These are phyloP conservation scores for Nicotiana sylvestris DNA, from an alignment of 257 asterid genomes.

Conservation along the genomic window DNA sequence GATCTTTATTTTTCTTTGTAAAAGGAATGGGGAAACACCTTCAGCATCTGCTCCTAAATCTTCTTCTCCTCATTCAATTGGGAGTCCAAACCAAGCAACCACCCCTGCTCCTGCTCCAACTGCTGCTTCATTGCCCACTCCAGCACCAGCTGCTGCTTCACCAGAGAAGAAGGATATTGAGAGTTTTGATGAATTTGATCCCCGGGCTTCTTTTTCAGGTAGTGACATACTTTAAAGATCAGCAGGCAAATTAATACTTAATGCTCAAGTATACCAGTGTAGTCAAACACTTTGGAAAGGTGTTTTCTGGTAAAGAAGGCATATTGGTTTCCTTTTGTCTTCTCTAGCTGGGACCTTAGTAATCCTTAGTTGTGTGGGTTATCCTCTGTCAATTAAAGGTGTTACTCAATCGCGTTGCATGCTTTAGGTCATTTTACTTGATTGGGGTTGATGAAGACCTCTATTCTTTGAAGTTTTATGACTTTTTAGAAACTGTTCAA, in stretches of 20 bases:
- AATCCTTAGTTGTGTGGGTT: background rate
- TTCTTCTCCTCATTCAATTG: slow-evolving; percentile 45
- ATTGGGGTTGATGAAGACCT: background rate
- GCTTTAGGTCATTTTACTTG: background rate
- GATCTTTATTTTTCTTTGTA: slow-evolving; percentile 21
- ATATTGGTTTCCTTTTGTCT: background rate
- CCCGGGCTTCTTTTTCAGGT: slow-evolving; percentile 85
- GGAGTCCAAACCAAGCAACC: slow-evolving; percentile 46
- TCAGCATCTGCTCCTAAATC: slow-evolving; percentile 58
- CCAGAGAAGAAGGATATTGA: slow-evolving; percentile 39
- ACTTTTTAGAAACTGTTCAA: background rate
- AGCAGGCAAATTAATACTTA: background rate
- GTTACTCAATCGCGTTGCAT: background rate
- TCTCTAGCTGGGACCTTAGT: background rate
- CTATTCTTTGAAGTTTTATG: background rate
- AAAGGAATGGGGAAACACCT: slow-evolving; percentile 72
- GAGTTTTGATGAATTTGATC: slow-evolving; percentile 92
- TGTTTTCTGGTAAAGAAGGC: background rate
- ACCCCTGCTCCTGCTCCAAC: slow-evolving; percentile 36
- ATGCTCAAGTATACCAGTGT: background rate
- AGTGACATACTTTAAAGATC: slow-evolving; percentile 9
- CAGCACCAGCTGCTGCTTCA: slow-evolving; percentile 40
- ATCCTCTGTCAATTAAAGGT: background rate
- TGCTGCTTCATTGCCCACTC: slow-evolving; percentile 49
- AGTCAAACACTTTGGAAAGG: background rate